Evolutionary conservation across 2,329 filamentous ascomycete genomes (phyloP), one percentile per base, ranked within the genome.

Genomic region (Teratosphaeria zuluensis): DNA sequence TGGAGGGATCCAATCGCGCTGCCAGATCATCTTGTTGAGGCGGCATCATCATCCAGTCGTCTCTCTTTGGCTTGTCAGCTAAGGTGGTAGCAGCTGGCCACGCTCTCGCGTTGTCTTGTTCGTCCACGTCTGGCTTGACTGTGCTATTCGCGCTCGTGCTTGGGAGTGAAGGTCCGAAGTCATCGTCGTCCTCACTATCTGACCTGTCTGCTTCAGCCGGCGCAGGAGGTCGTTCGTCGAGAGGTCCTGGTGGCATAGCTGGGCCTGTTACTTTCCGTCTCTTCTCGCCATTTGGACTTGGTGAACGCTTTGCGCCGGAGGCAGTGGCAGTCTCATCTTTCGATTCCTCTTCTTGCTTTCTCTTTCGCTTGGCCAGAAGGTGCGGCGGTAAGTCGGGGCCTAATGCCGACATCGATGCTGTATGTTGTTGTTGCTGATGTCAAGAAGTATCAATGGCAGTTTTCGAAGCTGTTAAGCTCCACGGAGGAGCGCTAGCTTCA

Each of bases 1-100:
- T 92, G 4, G 90, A 92, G 0, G 92, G 90, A 73, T 96, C 92
- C 65, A 88, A 77, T 72, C 88, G 75, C 63, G 82, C 82, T 70
- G 75, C 73, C 11, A 80, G 71, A 55, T 77, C 78, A 66, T 80
- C 78, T 63, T 77, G 73, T 19, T 75, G 75, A 0, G 78, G 78
- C 6, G 78, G 77, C 66, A 80, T 71, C 53, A 73, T 79, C 78
- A 80, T 80, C 78, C 78, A 80, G 46, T 90, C 86, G 76, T 95
- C 92, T 66, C 92, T 86, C 70, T 87, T 81, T 4, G 81, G 78
- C 58, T 68, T 71, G 46, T 59, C 55, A 54, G 61, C 46, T 53
- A 53, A 33, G 16, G 57, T 33, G 30, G 57, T 19, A 31, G 21
- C 19, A 31, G 52, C 16, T 53, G 52, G 16, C 21, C n/a, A 14